Conservation (phyloP, 1,284 basidiomycete species). For the Ustilago trichophora region DNA sequence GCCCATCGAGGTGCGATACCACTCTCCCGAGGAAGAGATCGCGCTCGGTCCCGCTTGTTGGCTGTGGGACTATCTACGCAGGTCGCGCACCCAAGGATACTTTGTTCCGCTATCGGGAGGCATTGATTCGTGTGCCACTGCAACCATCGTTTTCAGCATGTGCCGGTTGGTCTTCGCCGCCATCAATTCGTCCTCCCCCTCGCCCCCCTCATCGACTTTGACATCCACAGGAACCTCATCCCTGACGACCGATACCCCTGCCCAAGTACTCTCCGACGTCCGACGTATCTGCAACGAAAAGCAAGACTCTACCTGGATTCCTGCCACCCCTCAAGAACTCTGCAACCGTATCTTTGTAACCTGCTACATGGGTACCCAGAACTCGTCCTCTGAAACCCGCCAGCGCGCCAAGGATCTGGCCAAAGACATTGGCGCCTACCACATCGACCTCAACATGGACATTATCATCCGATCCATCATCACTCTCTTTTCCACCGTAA, state of each 20-base stretch:
- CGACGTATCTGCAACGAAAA: conserved; percentile 86
- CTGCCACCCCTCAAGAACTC: conserved; percentile 86
- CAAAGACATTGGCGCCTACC: conserved; percentile 82
- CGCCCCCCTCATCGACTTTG: background rate
- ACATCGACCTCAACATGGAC: conserved; percentile 96
- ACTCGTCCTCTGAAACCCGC: conserved; percentile 87
- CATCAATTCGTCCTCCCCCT: conserved; percentile 66
- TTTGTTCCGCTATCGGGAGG: conserved; percentile 97
- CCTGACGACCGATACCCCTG: conserved; percentile 70
- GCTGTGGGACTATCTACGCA: conserved; percentile 97
- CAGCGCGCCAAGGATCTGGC: conserved; percentile 85
- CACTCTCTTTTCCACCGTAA: conserved; percentile 84
- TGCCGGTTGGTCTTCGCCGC: conserved; percentile 84
- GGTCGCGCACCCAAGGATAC: conserved; percentile 92
- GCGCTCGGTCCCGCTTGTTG: conserved; percentile 98
- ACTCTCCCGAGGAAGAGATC: conserved; percentile 93
- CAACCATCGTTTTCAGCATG: conserved; percentile 95
- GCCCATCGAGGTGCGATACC: conserved; percentile 75
- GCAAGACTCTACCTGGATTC: conserved; percentile 80
- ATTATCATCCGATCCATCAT: conserved; percentile 83
- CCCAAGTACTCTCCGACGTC: conserved; percentile 89
- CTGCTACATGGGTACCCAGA: conserved; percentile 98
- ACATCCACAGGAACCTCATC: conserved; percentile 1
- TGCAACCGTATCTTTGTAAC: conserved; percentile 90
- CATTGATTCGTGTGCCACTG: conserved; percentile 95